A percentile compares a stretch with the other conserved stretches of the same genome.
Conservation (phyloP, 2,329 filamentous ascomycete genomes). For the Coniella lustricola region DNA sequence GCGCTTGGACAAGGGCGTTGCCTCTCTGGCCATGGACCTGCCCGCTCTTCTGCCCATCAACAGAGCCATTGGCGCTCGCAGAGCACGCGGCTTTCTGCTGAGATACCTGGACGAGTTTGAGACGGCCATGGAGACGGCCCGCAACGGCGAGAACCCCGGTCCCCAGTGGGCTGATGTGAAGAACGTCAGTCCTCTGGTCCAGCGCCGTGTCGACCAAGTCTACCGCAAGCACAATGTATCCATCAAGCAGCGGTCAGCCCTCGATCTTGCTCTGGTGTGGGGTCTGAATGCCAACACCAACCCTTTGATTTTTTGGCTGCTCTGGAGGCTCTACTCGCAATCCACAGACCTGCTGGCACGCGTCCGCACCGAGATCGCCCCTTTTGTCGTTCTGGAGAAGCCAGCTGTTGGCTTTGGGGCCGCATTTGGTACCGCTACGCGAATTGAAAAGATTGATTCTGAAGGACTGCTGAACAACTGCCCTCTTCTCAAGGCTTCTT, state of each 20-base stretch:
- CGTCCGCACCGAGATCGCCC: conserved; percentile 32
- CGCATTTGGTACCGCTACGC: conserved; percentile 29
- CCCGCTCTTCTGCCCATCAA: conserved; percentile 29
- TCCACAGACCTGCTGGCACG: conserved; percentile 28
- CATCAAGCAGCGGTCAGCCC: conserved; percentile 26
- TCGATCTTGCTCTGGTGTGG: conserved; percentile 32
- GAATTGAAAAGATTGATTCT: conserved; percentile 29
- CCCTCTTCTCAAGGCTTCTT: conserved; percentile 32
- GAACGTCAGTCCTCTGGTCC: conserved; percentile 28
- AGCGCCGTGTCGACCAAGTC: conserved; percentile 19
- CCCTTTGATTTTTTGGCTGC: conserved; percentile 33
- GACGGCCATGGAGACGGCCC: conserved; percentile 28
- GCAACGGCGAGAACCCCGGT: conserved; percentile 26
- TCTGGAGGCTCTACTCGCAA: conserved; percentile 34
- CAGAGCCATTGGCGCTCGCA: conserved; percentile 25
- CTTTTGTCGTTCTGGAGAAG: conserved; percentile 25
- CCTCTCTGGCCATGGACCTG: conserved; percentile 24
- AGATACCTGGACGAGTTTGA: conserved; percentile 28
- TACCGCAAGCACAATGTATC: conserved; percentile 22
- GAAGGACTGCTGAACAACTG: conserved; percentile 29
- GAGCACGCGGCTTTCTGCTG: conserved; percentile 24
- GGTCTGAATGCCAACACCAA: conserved; percentile 32
- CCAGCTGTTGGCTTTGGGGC: conserved; percentile 30
- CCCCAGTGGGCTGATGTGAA: conserved; percentile 31
- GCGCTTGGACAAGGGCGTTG: conserved; percentile 29